Percentiles rank a stretch among this genome's conserved stretches.
phyloP scores from a whole-genome alignment of 495 filamentous ascomycete species.

The Penicillium lividum region DNA sequence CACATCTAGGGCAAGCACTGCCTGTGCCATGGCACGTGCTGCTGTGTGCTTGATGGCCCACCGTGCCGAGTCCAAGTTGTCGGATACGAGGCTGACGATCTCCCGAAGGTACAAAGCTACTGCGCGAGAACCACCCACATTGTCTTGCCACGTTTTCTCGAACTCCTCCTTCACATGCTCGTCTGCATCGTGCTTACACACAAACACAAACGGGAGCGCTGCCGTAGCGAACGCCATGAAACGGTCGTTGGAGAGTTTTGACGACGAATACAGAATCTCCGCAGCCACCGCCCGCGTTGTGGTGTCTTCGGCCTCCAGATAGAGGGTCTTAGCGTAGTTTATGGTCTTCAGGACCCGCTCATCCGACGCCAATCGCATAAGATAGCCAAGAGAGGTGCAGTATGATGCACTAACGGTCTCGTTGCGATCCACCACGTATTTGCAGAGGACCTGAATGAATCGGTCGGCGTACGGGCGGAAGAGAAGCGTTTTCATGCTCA shows the following conservation, averaged over 20 bases:
- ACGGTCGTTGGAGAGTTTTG: slow-evolving; percentile 85
- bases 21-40: slow-evolving; percentile 74
- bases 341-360: slow-evolving; percentile 68
- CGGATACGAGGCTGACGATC: slow-evolving; percentile 66
- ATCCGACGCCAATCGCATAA: slow-evolving; percentile 72
- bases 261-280: slow-evolving; percentile 74
- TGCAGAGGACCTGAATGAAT: slow-evolving; percentile 75
- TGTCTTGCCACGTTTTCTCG: slow-evolving; percentile 82
- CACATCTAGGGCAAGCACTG: slow-evolving; percentile 59
- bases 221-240: slow-evolving; percentile 74
- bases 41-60: slow-evolving; percentile 91
- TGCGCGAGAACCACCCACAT: slow-evolving; percentile 79
- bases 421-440: slow-evolving; percentile 83
- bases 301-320: slow-evolving; percentile 78
- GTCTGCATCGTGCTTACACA: slow-evolving; percentile 81
- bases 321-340: slow-evolving; percentile 66
- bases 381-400: slow-evolving; percentile 81
- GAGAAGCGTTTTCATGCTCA: slow-evolving; percentile 72
- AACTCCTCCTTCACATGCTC: slow-evolving; percentile 74
- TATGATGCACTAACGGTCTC: slow-evolving; percentile 87
- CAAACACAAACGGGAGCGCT: slow-evolving; percentile 82
- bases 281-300: slow-evolving; percentile 69
- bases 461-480: slow-evolving; percentile 75
- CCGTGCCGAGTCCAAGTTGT: slow-evolving; percentile 70
- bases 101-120: slow-evolving; percentile 82